These are phyloP conservation scores for Penicillium sp. DNA, from an alignment of 2,329 filamentous ascomycete genomes.

Conservation along the genomic window DNA sequence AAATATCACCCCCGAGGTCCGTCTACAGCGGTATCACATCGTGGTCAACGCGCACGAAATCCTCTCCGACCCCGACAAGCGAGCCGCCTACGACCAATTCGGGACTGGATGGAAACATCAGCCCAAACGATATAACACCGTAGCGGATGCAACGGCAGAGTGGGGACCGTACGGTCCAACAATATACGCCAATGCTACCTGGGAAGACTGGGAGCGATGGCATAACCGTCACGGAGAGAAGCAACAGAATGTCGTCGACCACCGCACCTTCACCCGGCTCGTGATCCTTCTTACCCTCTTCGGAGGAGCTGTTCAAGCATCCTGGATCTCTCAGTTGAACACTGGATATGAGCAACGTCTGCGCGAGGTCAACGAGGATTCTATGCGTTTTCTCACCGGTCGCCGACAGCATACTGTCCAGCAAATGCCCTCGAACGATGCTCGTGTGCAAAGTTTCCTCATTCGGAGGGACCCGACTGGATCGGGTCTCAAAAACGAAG, in stretches of 20 bases:
- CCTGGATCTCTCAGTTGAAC: conserved; percentile 63
- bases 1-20: conserved; percentile 58
- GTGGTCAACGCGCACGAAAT: conserved; percentile 85
- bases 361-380: conserved; percentile 64
- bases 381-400: conserved; percentile 56
- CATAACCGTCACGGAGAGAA: conserved; percentile 54
- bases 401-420: conserved; percentile 52
- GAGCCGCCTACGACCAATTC: conserved; percentile 76
- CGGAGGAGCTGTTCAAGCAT: conserved; percentile 70
- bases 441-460: conserved; percentile 74
- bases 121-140: conserved; percentile 37
- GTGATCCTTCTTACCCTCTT: conserved; percentile 67
- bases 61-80: conserved; percentile 75
- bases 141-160: conserved; percentile 70
- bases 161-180: conserved; percentile 56
- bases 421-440: conserved; percentile 51
- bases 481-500: conserved; percentile 45
- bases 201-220: conserved; percentile 96
- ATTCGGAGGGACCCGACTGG: conserved; percentile 64
- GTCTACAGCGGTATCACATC: conserved; percentile 85
- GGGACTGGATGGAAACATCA: conserved; percentile 74
- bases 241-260: conserved; percentile 63
- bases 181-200: conserved; percentile 77
- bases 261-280: conserved; percentile 73
- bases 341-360: conserved; percentile 63